Conservation (phyloP, 805 yeast species). For the Saccharomycopsis sp. region DNA sequence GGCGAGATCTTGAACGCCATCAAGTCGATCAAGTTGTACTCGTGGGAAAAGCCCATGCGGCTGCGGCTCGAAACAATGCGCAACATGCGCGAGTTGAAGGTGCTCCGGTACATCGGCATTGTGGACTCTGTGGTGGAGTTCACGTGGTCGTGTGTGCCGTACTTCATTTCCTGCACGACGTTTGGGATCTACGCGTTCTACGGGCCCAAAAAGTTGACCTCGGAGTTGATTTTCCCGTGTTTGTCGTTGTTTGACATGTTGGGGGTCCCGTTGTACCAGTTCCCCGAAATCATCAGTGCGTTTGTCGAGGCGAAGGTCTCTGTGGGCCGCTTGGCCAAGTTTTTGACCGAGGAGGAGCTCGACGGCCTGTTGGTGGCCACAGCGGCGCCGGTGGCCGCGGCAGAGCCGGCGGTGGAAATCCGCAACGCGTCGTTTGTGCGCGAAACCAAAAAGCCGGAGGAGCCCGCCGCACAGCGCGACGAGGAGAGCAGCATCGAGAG, state of each 20-base stretch:
- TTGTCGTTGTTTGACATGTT: conserved; percentile 52
- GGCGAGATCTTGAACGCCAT: conserved; percentile 54
- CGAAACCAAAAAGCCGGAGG: conserved; percentile 27
- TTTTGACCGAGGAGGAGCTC: conserved; percentile 41
- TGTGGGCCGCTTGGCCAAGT: conserved; percentile 43
- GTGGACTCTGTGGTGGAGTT: conserved; percentile 42
- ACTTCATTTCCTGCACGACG: conserved; percentile 55
- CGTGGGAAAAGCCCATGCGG: conserved; percentile 65
- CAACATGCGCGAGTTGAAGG: conserved; percentile 50
- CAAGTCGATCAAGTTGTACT: conserved; percentile 59
- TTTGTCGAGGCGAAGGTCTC: conserved; percentile 56
- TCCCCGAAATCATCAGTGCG: conserved; percentile 52
- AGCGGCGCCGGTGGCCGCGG: no score
- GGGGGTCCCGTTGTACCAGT: conserved; percentile 49
- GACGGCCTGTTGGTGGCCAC: conserved; percentile 32
- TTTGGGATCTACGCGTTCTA: conserved; percentile 46
- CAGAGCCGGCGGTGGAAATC: conserved; percentile 40
- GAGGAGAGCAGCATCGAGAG: conserved; percentile 34
- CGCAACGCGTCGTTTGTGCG: conserved; percentile 50
- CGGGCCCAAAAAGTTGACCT: conserved; percentile 46
- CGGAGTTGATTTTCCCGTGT: conserved; percentile 66
- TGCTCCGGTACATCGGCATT: conserved; percentile 42
- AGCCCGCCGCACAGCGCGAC: conserved; percentile 29
- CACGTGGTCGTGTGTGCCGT: conserved; percentile 60
- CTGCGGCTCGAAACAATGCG: conserved; percentile 44